A percentile compares a stretch with the other conserved stretches of the same genome.
These are phyloP conservation scores for Taphrina communis DNA, from an alignment of 1,139 yeast genomes.

Conservation along the genomic window DNA sequence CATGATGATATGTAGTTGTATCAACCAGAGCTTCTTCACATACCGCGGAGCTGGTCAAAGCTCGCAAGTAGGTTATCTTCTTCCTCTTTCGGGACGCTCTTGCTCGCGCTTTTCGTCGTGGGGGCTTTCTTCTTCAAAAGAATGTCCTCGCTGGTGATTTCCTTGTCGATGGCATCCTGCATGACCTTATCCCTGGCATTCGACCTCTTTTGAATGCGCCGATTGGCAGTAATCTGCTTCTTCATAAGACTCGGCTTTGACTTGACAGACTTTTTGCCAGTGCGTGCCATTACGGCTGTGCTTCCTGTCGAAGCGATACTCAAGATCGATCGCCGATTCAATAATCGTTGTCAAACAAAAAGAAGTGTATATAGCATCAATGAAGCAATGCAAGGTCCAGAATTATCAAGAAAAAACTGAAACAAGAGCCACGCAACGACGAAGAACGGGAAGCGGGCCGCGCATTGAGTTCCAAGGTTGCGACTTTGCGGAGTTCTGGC, in stretches of 20 bases:
- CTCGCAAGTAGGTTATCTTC: constrained; percentile 35
- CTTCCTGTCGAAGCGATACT: no score
- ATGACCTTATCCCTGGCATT: constrained; percentile 26
- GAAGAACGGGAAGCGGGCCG: no score
- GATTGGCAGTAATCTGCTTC: constrained; percentile 35
- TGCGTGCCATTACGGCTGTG: constrained; percentile 24
- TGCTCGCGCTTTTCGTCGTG: background rate
- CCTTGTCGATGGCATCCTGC: constrained; percentile 33
- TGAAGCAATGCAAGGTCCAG: no score
- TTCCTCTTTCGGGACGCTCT: constrained; percentile 11
- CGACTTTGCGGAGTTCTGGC: no score
- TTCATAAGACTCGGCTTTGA: constrained; percentile 28
- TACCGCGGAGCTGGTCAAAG: constrained; percentile 35
- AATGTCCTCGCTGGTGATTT: constrained; percentile 35
- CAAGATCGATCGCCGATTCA: no score
- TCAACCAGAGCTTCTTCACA: background rate
- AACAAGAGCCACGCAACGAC: no score
- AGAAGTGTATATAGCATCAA: no score
- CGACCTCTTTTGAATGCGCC: constrained; percentile 31
- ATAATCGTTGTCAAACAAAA: no score
- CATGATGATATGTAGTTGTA: no score
- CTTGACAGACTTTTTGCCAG: constrained; percentile 37
- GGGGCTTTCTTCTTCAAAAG: background rate
- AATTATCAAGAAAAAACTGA: no score
- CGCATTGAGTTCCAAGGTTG: no score